Evolutionary conservation across 768 basidiomycete species (phyloP).

Genomic region (Obba rivulosa): DNA sequence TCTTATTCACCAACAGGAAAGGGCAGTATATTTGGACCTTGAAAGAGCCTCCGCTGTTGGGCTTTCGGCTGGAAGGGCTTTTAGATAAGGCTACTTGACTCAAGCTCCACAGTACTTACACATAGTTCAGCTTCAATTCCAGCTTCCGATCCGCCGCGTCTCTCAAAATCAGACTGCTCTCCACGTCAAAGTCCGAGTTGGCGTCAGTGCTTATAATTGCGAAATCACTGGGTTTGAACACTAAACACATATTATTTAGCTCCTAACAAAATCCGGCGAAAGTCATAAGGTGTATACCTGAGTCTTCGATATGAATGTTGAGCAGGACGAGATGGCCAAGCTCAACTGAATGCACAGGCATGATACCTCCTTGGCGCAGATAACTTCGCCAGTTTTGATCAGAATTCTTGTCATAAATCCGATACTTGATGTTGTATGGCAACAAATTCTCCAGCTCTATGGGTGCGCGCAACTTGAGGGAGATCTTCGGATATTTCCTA

Average conservation of each 20-base stretch:
- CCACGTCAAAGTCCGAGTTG: slow-evolving; percentile 83
- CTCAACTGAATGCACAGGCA: slow-evolving; percentile 96
- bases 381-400: slow-evolving; percentile 95
- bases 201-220: slow-evolving; percentile 95
- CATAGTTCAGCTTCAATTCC: slow-evolving; percentile 80
- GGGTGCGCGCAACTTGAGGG: slow-evolving; percentile 83
- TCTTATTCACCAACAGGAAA: slow-evolving; percentile 90
- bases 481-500: slow-evolving; percentile 83
- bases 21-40: slow-evolving; percentile 93
- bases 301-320: slow-evolving; percentile 88
- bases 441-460: slow-evolving; percentile 93
- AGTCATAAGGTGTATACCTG: slow-evolving; percentile 44
- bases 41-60: slow-evolving; percentile 92
- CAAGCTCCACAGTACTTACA: slow-evolving; percentile 52
- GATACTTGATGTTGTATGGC: slow-evolving; percentile 90
- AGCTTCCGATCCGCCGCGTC: slow-evolving; percentile 75
- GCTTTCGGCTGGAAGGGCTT: slow-evolving; percentile 51
- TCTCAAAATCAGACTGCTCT: slow-evolving; percentile 62
- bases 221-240: slow-evolving; percentile 91
- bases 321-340: slow-evolving; percentile 84
- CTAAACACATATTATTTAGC: slow-evolving; percentile 33
- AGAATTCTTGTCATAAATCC: slow-evolving; percentile 94
- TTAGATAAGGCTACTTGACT: slow-evolving; percentile 1
- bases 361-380: slow-evolving; percentile 85
- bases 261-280: background rate